A percentile compares a stretch with the other conserved stretches of the same genome.
These are phyloP conservation scores for Penicillium riverlandense DNA, from an alignment of 495 filamentous ascomycete species.

Conservation along the genomic window DNA sequence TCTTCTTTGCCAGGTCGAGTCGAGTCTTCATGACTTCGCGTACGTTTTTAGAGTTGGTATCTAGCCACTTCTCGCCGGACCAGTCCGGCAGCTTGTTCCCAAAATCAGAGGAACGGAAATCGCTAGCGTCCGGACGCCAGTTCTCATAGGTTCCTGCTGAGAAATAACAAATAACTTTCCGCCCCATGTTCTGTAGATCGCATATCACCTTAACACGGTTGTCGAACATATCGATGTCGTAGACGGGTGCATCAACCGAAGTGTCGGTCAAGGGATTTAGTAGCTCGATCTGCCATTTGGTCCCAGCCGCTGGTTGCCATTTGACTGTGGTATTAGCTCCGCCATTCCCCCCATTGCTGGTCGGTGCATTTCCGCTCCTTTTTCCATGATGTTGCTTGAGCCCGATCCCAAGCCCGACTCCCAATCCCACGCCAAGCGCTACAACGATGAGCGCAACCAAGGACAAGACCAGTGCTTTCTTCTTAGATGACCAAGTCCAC, in stretches of 20 bases:
- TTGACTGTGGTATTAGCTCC: conserved; percentile 23
- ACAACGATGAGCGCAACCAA: conserved; percentile 28
- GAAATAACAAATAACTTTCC: conserved; percentile 69
- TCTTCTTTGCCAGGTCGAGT: conserved; percentile 46
- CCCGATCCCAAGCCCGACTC: conserved; percentile 45
- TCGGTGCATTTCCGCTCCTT: conserved; percentile 6
- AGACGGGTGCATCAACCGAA: conserved; percentile 41
- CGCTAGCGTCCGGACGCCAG: conserved; percentile 45
- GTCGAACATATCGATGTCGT: conserved; percentile 57
- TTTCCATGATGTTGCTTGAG: conserved; percentile 12
- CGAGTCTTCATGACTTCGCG: conserved; percentile 53
- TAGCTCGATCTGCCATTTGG: conserved; percentile 51
- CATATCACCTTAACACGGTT: conserved; percentile 39
- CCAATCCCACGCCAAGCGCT: conserved; percentile 45
- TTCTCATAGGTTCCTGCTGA: conserved; percentile 59
- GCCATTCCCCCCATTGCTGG: conserved; percentile 15
- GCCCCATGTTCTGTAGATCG: conserved; percentile 36
- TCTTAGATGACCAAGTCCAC: conserved; percentile 30
- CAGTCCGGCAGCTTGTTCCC: conserved; percentile 52
- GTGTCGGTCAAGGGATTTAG: conserved; percentile 35
- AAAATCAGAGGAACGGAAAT: conserved; percentile 46
- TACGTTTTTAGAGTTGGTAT: conserved; percentile 48
- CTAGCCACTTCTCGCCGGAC: conserved; percentile 61
- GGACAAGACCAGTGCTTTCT: conserved; percentile 27
- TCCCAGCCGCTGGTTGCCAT: conserved; percentile 43